These are phyloP conservation scores for Coprinopsis cinerea DNA, from an alignment of 768 basidiomycete genomes.

Conservation along the genomic window DNA sequence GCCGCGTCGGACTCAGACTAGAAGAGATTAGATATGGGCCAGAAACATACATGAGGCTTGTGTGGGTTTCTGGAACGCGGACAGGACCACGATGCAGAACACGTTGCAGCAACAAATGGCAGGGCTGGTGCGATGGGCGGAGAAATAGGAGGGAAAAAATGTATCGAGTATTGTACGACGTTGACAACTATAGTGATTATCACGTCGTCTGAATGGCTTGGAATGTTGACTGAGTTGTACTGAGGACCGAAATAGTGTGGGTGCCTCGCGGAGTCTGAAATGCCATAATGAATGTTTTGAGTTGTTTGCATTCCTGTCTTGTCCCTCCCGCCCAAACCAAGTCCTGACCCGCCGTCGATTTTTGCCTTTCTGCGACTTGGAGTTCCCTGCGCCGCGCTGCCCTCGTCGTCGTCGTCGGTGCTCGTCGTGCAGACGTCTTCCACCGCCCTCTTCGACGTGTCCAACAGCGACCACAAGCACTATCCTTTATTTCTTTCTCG, in stretches of 20 bases:
- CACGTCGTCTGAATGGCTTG: no score
- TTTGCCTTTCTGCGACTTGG: conserved; percentile 3
- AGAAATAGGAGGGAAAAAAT: background rate
- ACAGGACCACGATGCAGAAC: conserved; percentile 32
- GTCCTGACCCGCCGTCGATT: background rate
- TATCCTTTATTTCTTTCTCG: conserved; percentile 23
- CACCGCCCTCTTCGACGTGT: conserved; percentile 9
- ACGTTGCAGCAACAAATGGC: conserved; percentile 26
- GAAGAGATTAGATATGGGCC: conserved; percentile 3
- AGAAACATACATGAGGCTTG: conserved; percentile 3
- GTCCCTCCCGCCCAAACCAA: background rate
- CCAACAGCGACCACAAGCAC: conserved; percentile 11
- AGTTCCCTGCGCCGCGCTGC: conserved; percentile 5
- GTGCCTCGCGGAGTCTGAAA: conserved; percentile 11
- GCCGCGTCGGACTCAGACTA: no score
- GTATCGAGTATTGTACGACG: background rate
- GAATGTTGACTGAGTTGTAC: no score
- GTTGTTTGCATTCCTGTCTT: conserved; percentile 4
- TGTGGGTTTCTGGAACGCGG: conserved; percentile 6
- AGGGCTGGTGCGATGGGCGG: no score
- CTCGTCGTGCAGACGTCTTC: conserved; percentile 11
- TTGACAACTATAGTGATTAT: no score
- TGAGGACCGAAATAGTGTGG: no score
- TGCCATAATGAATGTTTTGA: conserved; percentile 4
- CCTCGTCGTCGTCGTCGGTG: conserved; percentile 9